Base-by-base conservation (phyloP, 306 rosid species). In the Quercus bicolor region DNA sequence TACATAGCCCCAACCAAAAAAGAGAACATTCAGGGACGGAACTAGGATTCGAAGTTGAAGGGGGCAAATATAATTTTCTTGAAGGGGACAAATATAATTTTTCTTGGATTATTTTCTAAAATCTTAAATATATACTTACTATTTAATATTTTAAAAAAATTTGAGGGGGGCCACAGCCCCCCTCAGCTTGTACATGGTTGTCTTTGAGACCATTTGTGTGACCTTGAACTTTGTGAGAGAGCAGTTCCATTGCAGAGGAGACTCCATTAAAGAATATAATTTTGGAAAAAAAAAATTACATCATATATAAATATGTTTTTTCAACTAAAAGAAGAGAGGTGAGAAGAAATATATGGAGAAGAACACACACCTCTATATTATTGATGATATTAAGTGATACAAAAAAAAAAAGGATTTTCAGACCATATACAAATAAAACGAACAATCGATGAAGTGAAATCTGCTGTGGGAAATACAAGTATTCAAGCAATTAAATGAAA, bases 341-440 rank as follows among this genome's bases (percentile, higher is more conserved):
- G 40, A 62, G 29, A 24, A 60, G 31, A 60, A 24, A 60, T 15
- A 4, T 33, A 12, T 31, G 48, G 51, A 31, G 51, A 18, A 14
- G 52, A 37, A 34, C 3, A 34, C 52, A 31, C 13, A 43, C 65
- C 43, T 16, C 14, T 11, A 68, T 26, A 48, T 74, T 78, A 75
- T 68, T 75, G 69, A 83, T 23, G 52, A 62, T 28, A 62, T 37
- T 33, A 59, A 74, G 20, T 54, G 71, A 53, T 75, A 75, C 75
- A 70, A 14, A 37, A 70, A 13, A n/a, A 75, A 26, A 43, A 2
- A 48, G 24, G 60, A 31, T 20, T 70, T 68, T 56, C 69, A 56
- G 56, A 77, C 64, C 68, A 72, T 70, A 34, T 64, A 66, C 79
- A 68, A 68, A 68, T 34, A 28, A n/a, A 18, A 16, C 45, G 54